Evolutionary conservation across 2,329 filamentous ascomycete genomes (phyloP).

Genomic region (Paramyrothecium sp.): DNA sequence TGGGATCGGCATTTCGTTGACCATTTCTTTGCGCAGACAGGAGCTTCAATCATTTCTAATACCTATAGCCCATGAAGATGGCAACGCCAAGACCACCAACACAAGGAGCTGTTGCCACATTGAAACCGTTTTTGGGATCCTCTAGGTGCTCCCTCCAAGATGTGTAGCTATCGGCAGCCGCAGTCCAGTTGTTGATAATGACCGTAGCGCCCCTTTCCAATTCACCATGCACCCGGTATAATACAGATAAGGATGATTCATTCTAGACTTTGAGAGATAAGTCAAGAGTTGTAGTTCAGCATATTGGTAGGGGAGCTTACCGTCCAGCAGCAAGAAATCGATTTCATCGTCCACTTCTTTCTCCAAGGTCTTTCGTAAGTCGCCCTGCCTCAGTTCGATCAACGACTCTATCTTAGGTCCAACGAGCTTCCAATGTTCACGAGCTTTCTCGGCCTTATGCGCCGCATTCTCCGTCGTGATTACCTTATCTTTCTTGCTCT

Average conservation of each 20-base stretch:
- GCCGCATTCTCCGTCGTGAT: constrained; percentile 61
- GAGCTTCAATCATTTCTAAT: too few species aligned
- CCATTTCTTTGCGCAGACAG: too few species aligned
- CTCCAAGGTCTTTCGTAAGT: constrained; percentile 52
- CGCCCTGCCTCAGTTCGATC: constrained; percentile 58
- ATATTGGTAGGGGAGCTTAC: constrained; percentile 41
- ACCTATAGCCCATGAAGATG: constrained; percentile 16
- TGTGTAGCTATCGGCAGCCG: constrained; percentile 35
- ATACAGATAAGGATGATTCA: constrained; percentile 48
- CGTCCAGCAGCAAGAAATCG: constrained; percentile 60
- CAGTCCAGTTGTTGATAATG: constrained; percentile 46
- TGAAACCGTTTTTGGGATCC: constrained; percentile 46
- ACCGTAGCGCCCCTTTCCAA: constrained; percentile 46
- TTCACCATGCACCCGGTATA: constrained; percentile 44
- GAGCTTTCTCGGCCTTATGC: constrained; percentile 49
- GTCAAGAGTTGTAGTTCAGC: background rate
- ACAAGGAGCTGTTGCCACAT: constrained; percentile 28
- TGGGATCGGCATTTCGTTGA: too few species aligned
- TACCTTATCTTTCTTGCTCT: constrained; percentile 31
- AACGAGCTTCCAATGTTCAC: constrained; percentile 50
- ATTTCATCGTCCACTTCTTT: constrained; percentile 42
- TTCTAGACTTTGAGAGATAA: constrained; percentile 48
- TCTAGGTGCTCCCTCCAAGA: constrained; percentile 48
- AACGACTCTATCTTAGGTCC: constrained; percentile 45
- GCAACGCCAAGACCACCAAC: constrained; percentile 24